Base-by-base conservation (phyloP, 2,329 filamentous ascomycete genomes). In the Hypomyces rosellus region DNA sequence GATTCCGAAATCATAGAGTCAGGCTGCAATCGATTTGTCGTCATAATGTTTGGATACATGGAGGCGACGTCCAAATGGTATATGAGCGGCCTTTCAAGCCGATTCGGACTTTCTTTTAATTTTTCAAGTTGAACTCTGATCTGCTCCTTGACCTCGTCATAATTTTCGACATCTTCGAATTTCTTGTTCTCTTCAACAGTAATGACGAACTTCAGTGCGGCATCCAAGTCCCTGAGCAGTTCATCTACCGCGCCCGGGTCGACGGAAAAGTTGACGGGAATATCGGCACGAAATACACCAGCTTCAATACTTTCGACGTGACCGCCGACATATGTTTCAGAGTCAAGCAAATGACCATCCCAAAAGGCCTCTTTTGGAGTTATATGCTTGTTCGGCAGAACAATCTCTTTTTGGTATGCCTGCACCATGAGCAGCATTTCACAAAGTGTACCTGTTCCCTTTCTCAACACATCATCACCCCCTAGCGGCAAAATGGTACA, bases 11-110 rank as follows among this genome's bases (percentile, higher is more conserved):
- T 95, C 90, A 99, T 95, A n/a, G 93, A 97, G 68, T 99, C 93
- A 0, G 93, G 93, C 60, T 99, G 93, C 43, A 99, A 71, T 66
- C 93, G 87, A 68, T 99, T 99, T 1, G 93, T 99, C 2, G 95
- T 99, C 95, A 99, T 99, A 67, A 99, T 99, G 69, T 99, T 99
- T 9, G 93, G 93, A 66, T 99, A 99, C 93, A 99, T 99, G 53
- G 93, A 96, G 15, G 93, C 93, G 52, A 99, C 95, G 64, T 99
- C 93, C 71, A 99, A 75, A 76, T 99, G 93, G 70, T 99, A 99
- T 57, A 99, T 99, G 33, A 95, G 80, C 4, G 93, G 93, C 40
- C 84, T 76, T 66, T 99, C 93, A 59, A 76, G 83, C 55, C 93
- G 80, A 61, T 95, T 90, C 1, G 93, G 92, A 1, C 85, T 93